These are phyloP conservation scores for Stygiomarasmius scandens DNA, from an alignment of 1,284 basidiomycete genomes.

Conservation along the genomic window DNA sequence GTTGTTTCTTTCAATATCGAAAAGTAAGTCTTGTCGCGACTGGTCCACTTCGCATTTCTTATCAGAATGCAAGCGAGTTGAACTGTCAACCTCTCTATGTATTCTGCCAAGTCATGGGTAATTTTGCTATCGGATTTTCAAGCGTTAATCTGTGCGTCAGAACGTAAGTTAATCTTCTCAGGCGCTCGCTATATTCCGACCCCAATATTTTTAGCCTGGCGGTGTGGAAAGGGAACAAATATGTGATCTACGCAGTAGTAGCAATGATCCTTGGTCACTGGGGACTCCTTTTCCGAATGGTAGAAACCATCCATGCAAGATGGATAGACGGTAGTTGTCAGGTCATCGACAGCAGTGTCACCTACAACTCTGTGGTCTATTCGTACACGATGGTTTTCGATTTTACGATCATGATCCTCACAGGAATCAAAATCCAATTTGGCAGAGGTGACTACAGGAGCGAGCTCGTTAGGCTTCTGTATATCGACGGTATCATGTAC, in stretches of 20 bases:
- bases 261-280: slow-evolving; percentile 72
- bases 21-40: slow-evolving; percentile 32
- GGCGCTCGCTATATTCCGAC: not conserved
- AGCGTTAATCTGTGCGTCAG: slow-evolving; percentile 79
- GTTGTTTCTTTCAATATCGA: slow-evolving; percentile 61
- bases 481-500: slow-evolving; percentile 71
- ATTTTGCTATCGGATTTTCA: slow-evolving; percentile 71
- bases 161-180: slow-evolving; percentile 51
- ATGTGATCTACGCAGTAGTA: slow-evolving; percentile 57
- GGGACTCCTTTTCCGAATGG: slow-evolving; percentile 70
- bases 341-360: slow-evolving; percentile 57
- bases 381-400: slow-evolving; percentile 78
- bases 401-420: slow-evolving; percentile 60
- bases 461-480: slow-evolving; percentile 63
- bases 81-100: slow-evolving; percentile 67
- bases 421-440: slow-evolving; percentile 48
- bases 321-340: slow-evolving; percentile 43
- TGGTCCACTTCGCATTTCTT: not conserved
- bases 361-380: slow-evolving; percentile 60
- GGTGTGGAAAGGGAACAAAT: slow-evolving; percentile 66
- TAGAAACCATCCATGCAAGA: slow-evolving; percentile 1
- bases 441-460: slow-evolving; percentile 27
- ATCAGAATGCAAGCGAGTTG: slow-evolving; percentile 44
- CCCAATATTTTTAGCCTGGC: slow-evolving; percentile 52
- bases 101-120: slow-evolving; percentile 50